These are phyloP conservation scores for Aegilops sharonensis DNA, from an alignment of 176 grass and related monocot genomes.

Conservation along the genomic window DNA sequence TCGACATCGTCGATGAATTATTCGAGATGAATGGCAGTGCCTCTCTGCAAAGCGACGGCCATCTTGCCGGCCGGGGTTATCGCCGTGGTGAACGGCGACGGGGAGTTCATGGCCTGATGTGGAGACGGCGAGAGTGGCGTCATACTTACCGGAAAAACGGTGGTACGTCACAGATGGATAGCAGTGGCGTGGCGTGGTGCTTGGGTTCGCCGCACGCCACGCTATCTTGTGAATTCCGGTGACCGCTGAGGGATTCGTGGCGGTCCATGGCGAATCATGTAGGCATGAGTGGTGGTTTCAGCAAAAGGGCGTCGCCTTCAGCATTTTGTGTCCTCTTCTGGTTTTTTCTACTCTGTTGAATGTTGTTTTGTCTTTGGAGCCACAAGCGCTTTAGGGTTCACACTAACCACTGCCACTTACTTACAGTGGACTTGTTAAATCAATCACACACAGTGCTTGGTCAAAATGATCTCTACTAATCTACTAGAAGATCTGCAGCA, in stretches of 20 bases:
- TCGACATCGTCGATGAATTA: not conserved
- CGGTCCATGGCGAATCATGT: not conserved
- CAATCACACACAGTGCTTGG: not conserved
- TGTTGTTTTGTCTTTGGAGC: constrained; percentile 14
- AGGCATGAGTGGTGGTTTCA: not conserved
- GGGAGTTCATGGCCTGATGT: not conserved
- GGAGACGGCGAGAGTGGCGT: not conserved
- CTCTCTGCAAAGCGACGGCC: not conserved
- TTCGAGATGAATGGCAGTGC: not conserved
- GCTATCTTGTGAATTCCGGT: not conserved
- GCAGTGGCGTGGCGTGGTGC: not conserved
- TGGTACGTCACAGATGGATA: not conserved
- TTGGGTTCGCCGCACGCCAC: not conserved
- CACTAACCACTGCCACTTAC: not conserved
- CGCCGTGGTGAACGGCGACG: no score
- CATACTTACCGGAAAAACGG: not conserved
- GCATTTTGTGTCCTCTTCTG: not conserved
- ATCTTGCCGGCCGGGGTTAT: not conserved
- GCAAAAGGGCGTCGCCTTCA: not conserved
- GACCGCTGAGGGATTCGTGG: not conserved
- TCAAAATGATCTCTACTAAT: not conserved
- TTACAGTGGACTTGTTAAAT: not conserved
- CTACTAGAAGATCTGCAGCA: not conserved
- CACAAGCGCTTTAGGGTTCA: constrained; percentile 1
- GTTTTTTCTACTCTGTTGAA: not conserved